A percentile compares a stretch with the other conserved stretches of the same genome.
Evolutionary conservation across 2,329 filamentous ascomycete species (phyloP).

Genomic region (Pseudocercospora cruenta): DNA sequence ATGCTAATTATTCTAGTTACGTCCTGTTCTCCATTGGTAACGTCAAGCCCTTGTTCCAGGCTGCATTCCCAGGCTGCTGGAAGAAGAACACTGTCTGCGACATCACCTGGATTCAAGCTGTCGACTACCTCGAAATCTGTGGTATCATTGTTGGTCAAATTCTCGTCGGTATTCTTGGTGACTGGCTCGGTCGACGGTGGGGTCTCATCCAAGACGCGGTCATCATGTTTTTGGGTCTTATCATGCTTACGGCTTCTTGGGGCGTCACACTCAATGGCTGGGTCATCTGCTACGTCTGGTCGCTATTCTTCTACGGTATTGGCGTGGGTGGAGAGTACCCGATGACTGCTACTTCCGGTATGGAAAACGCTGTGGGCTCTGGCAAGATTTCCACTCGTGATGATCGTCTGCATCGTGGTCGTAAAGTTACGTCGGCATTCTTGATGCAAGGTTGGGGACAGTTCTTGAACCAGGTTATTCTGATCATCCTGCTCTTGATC

Average conservation of each 20-base stretch:
- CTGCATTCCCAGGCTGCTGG: constrained; percentile 82
- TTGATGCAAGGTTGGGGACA: constrained; percentile 99
- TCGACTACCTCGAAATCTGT: constrained; percentile 89
- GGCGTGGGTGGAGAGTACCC: constrained; percentile 85
- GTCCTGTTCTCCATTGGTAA: constrained; percentile 97
- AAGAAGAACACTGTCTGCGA: constrained; percentile 63
- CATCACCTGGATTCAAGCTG: constrained; percentile 77
- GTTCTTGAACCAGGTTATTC: constrained; percentile 86
- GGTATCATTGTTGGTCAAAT: constrained; percentile 96
- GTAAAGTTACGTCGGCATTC: constrained; percentile 94
- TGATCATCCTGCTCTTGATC: constrained; percentile 84
- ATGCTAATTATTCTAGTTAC: constrained; percentile 60
- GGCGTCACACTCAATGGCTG: constrained; percentile 84
- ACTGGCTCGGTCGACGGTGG: constrained; percentile 87
- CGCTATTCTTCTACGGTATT: constrained; percentile 85
- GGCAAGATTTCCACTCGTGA: constrained; percentile 88
- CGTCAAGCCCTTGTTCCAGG: constrained; percentile 77
- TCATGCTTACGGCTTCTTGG: constrained; percentile 93
- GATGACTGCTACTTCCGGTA: constrained; percentile 92
- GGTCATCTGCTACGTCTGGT: constrained; percentile 97
- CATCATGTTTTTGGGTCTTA: constrained; percentile 90
- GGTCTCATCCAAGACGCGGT: constrained; percentile 92
- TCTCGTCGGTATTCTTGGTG: constrained; percentile 77
- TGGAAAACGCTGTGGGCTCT: constrained; percentile 75
- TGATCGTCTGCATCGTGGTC: constrained; percentile 91